Base-by-base conservation (phyloP, 805 yeast species). In the Saccharomycopsis sp. region DNA sequence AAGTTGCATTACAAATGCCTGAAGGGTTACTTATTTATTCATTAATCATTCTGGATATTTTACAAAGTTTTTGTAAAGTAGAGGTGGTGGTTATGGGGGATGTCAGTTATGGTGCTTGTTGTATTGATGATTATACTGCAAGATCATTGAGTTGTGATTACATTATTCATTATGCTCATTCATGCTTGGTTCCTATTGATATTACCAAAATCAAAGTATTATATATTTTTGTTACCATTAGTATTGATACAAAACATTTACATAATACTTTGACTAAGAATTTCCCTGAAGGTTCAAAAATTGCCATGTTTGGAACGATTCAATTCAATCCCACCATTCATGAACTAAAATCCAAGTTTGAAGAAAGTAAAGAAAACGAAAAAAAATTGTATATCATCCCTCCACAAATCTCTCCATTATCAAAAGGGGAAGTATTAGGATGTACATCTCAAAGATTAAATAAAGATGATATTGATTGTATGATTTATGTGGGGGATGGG, bases 91-190 rank as follows among this genome's bases (percentile, higher is more conserved):
- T 89, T 2, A 92, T 92, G 98, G 98, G 98, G 2, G 98, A 92
- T 58, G 98, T 92, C 0, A 85, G 96, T 0, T 92, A 92, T 54
- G 98, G 98, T 32, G 98, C 98, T 0, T 92, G 98, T 57, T 92
- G 98, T 61, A 87, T 92, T 34, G 98, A 92, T 57, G 98, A 92
- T 55, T 92, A 69, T 56, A 88, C 98, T 0, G 98, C 98, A 2
- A 67, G 88, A 48, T 77, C 97, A 0, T 60, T 92, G 21, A 95
- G 83, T 36, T 92, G 98, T 61, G 98, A 92, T 55, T 81, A 88
- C 53, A 77, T 92, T 45, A 86, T 89, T 12, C 98, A 92, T 61
- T 92, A 92, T 60, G 98, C 98, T 1, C 98, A 92, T 58, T 86
- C 95, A 5, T 92, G 98, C 61, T 66, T 92, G 34, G 96, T 92